These are phyloP conservation scores for Brassica hybrid DNA, from an alignment of 441 rosid genomes.

Conservation along the genomic window DNA sequence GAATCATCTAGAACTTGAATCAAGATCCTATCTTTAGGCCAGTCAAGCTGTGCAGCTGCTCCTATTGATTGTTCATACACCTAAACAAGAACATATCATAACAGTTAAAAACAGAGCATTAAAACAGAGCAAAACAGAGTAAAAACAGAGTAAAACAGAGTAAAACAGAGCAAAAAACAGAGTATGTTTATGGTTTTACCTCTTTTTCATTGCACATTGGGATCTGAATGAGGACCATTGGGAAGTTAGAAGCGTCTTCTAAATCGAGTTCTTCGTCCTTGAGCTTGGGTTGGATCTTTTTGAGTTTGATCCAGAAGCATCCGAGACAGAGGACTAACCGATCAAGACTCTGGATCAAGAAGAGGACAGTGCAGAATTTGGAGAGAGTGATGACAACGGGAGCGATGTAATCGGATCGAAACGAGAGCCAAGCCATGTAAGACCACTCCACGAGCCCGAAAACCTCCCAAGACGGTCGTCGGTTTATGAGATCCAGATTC, in stretches of 20 bases:
- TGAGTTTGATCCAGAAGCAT: conserved; percentile 87
- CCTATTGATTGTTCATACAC: conserved; percentile 73
- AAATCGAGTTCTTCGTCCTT: conserved; percentile 53
- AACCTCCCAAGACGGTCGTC: conserved; percentile 73
- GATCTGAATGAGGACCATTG: conserved; percentile 95
- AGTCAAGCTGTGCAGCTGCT: conserved; percentile 73
- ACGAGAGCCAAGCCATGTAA: conserved; percentile 78
- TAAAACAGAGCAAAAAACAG: too few relatives aligned
- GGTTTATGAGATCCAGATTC: conserved; percentile 60
- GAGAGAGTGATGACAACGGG: conserved; percentile 69
- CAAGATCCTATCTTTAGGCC: conserved; percentile 74
- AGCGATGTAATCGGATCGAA: conserved; percentile 76
- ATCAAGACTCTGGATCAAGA: conserved; percentile 89
- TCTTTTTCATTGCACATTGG: conserved; percentile 98
- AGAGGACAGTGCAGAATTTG: conserved; percentile 70
- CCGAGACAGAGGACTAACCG: conserved; percentile 77
- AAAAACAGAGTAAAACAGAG: conserved; percentile 17
- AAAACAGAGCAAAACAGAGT: not conserved
- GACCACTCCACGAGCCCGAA: conserved; percentile 72
- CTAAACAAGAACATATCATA: conserved; percentile 33
- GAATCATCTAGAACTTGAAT: conserved; percentile 84
- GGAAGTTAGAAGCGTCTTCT: conserved; percentile 74
- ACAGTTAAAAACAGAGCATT: not conserved
- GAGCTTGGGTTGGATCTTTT: conserved; percentile 66
- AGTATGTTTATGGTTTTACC: conserved; percentile 47